phyloP scores from a whole-genome alignment of 192 early-diverging fungal species.

The Coemansia sp. region DNA sequence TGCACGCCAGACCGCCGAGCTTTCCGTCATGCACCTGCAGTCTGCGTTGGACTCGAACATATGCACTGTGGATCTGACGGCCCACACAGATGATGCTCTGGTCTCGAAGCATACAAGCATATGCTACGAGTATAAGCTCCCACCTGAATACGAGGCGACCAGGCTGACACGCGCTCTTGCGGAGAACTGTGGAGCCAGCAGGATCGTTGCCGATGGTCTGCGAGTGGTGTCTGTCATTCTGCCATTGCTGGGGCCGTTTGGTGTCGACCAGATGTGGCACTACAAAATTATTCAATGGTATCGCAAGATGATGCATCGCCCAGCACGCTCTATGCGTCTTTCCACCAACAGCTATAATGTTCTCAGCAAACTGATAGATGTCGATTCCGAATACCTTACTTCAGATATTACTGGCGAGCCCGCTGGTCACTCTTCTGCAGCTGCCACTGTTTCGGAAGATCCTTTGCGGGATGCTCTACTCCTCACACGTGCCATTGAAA shows the following conservation, averaged over 20 bases:
- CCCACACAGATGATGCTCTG: conserved; percentile 5
- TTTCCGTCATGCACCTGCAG: conserved; percentile 58
- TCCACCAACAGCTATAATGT: background rate
- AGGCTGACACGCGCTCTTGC: conserved; percentile 42
- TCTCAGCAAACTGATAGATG: background rate
- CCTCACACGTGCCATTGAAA: conserved; percentile 17
- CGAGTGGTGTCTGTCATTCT: conserved; percentile 44
- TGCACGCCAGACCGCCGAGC: conserved; percentile 24
- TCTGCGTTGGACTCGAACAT: conserved; percentile 57
- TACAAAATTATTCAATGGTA: conserved; percentile 48
- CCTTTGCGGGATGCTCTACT: conserved; percentile 7
- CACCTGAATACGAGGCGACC: conserved; percentile 52
- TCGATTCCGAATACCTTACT: background rate
- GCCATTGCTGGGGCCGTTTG: conserved; percentile 74
- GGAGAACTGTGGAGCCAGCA: conserved; percentile 28
- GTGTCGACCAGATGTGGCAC: conserved; percentile 70
- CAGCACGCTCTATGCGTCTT: conserved; percentile 6
- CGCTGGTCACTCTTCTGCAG: background rate
- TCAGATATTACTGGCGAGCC: background rate
- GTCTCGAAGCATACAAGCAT: conserved; percentile 19
- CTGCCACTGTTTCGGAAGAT: background rate
- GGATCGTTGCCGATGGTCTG: conserved; percentile 51
- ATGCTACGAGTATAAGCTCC: conserved; percentile 56
- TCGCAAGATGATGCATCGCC: conserved; percentile 25
- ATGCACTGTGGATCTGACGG: conserved; percentile 58